Percentiles rank a stretch among this genome's conserved stretches.
Conservation (phyloP, 495 filamentous ascomycete species). For the Talaromyces proteolyticus region DNA sequence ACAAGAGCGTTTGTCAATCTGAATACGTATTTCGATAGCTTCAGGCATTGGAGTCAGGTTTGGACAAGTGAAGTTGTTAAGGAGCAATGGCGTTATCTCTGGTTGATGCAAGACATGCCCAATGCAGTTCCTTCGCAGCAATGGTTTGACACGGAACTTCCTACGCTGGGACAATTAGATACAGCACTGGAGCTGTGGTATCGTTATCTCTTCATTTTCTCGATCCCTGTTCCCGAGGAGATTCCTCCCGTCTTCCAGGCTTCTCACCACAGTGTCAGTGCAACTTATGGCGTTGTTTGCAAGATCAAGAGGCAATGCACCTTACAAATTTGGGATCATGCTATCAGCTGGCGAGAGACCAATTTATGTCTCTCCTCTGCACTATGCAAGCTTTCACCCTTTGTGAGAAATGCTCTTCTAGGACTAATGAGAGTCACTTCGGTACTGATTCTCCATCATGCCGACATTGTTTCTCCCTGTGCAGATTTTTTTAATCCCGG, state of each 20-base stretch:
- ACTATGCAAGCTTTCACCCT: conserved; percentile 51
- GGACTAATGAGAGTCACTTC: conserved; percentile 54
- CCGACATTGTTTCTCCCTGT: conserved; percentile 60
- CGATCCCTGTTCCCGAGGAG: conserved; percentile 56
- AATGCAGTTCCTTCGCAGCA: conserved; percentile 44
- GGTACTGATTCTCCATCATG: conserved; percentile 54
- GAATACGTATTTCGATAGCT: conserved; percentile 56
- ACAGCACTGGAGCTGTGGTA: conserved; percentile 55
- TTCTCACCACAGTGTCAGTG: conserved; percentile 60
- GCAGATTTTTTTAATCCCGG: conserved; percentile 63
- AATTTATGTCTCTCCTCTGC: conserved; percentile 56
- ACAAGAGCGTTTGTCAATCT: conserved; percentile 54
- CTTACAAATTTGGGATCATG: conserved; percentile 64
- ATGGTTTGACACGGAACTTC: conserved; percentile 54
- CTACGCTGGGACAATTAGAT: conserved; percentile 51
- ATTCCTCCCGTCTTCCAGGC: conserved; percentile 63
- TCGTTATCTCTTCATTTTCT: conserved; percentile 65
- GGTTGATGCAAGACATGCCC: conserved; percentile 51
- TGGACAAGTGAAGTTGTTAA: conserved; percentile 60
- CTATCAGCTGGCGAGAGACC: conserved; percentile 60
- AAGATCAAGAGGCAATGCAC: conserved; percentile 57
- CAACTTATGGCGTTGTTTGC: conserved; percentile 60
- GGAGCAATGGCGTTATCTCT: conserved; percentile 54
- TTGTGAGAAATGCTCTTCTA: conserved; percentile 50
- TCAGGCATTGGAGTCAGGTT: conserved; percentile 56